Evolutionary conservation across 805 yeast species (phyloP), one percentile per base, ranked within the genome.

Genomic region (Yarrowia keelungensis): DNA sequence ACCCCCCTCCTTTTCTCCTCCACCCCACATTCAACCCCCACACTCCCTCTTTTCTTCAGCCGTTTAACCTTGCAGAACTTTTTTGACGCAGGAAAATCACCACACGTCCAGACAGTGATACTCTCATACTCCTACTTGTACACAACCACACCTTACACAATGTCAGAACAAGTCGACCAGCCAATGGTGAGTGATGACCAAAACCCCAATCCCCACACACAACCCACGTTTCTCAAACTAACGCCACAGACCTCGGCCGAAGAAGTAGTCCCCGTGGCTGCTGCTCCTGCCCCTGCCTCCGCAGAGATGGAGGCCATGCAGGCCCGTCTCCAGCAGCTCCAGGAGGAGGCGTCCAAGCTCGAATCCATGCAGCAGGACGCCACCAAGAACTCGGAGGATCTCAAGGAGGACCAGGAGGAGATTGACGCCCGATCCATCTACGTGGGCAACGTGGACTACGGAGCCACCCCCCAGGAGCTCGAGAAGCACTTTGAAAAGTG

Each of bases 361-460:
- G 81, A 88, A 69, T 88, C 85, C 71, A 79, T 89, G 74, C 90
- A 89, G 71, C 82, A 79, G 16, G 81, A 81, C 51, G 74, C 83
- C 14, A 82, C 81, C 47, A 77, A 77, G 66, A 84, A 82, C 58
- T 79, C 80, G 54, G 79, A 78, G 35, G 81, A 74, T 68, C 78
- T 76, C 71, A 76, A 73, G 70, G 88, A 79, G 75, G 82, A 83
- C 72, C 86, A 84, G 74, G 85, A 84, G 72, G 92, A 88, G 68
- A 83, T 87, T n/a, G 97, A 91, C 76, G 82, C 89, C 4, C 84
- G 92, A 71, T 87, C 92, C 4, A 82, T 92, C 26, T 92, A 87
- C 78, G 92, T 91, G 32, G 96, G 97, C 3, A 90, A 89, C 73
- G 95, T 92, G 35, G 97, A 91, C 75, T 91, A 89, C 76, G 88